Evolutionary conservation across 2,329 filamentous ascomycete species (phyloP).

Genomic region (Alternaria sp.): DNA sequence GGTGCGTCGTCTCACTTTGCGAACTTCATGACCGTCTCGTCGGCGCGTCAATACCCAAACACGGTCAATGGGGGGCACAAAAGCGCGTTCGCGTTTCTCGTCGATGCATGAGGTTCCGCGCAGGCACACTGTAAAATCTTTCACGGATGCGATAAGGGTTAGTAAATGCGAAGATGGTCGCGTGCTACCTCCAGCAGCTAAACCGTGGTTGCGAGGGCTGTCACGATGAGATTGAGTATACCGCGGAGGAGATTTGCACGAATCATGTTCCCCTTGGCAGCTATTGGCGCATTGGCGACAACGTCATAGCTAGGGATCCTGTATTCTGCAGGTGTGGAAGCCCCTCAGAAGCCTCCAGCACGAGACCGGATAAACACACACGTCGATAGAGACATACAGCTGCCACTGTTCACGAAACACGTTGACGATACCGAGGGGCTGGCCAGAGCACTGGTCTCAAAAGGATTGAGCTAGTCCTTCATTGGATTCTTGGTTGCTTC

Average conservation of each 20-base stretch:
- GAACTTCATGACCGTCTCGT: slow-evolving; percentile 60
- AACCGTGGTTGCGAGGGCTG: slow-evolving; percentile 4
- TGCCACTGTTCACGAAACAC: neutral
- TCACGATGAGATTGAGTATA: neutral
- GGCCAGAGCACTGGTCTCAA: neutral
- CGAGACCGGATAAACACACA: neutral
- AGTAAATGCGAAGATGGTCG: neutral
- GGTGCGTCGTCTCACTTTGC: slow-evolving; percentile 59
- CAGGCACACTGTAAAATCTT: neutral
- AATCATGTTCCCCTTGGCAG: slow-evolving; percentile 17
- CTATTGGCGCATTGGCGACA: slow-evolving; percentile 4
- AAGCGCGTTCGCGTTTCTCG: neutral
- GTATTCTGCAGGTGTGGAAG: neutral
- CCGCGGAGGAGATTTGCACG: slow-evolving; percentile 3
- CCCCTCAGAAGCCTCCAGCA: neutral
- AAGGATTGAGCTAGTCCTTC: neutral
- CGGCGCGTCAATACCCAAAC: slow-evolving; percentile 14
- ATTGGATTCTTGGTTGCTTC: neutral
- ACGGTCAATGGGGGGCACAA: neutral
- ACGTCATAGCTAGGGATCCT: slow-evolving; percentile 10
- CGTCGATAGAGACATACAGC: neutral
- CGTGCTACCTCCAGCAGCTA: neutral
- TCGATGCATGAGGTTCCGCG: neutral
- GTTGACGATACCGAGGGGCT: neutral
- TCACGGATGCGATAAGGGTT: neutral